Conservation (phyloP, 1,139 yeast genomes). For the Suhomyces bokatorum region DNA sequence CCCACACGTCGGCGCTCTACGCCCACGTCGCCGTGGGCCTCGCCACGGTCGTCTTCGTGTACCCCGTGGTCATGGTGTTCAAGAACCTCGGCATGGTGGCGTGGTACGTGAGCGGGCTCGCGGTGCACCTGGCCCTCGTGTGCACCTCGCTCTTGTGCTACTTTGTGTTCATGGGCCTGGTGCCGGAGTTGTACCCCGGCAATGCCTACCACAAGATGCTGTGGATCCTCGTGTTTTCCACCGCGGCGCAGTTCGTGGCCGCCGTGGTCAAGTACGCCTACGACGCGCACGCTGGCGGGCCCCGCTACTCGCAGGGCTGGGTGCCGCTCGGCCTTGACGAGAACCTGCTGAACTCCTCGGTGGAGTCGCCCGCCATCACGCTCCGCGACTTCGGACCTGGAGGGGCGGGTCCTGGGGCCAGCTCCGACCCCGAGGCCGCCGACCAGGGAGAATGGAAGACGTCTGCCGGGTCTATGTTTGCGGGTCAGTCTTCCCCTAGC, state of each 20-base stretch:
- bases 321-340: slow-evolving; percentile 14
- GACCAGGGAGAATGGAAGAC: slow-evolving; percentile 16
- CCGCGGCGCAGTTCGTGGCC: slow-evolving; percentile 53
- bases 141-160: slow-evolving; percentile 57
- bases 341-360: slow-evolving; percentile 2
- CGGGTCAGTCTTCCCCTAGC: no score
- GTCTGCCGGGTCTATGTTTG: slow-evolving; percentile 18
- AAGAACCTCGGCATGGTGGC: slow-evolving; percentile 58
- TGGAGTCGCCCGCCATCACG: slow-evolving; percentile 40
- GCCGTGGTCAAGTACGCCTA: slow-evolving; percentile 37
- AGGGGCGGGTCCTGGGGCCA: slow-evolving; percentile 15
- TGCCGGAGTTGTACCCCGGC: slow-evolving; percentile 71
- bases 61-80: slow-evolving; percentile 70
- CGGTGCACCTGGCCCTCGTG: slow-evolving; percentile 49
- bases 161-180: slow-evolving; percentile 58
- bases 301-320: slow-evolving; percentile 13
- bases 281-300: slow-evolving; percentile 6
- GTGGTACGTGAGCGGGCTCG: slow-evolving; percentile 54
- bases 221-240: slow-evolving; percentile 54
- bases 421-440: slow-evolving; percentile 2
- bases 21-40: slow-evolving; percentile 54
- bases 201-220: slow-evolving; percentile 73
- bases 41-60: slow-evolving; percentile 53
- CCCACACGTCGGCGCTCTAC: slow-evolving; percentile 53
- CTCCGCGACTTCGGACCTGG: slow-evolving; percentile 31